Conservation (phyloP, 208 protist genomes). For the Trypanosoma cruzi region DNA sequence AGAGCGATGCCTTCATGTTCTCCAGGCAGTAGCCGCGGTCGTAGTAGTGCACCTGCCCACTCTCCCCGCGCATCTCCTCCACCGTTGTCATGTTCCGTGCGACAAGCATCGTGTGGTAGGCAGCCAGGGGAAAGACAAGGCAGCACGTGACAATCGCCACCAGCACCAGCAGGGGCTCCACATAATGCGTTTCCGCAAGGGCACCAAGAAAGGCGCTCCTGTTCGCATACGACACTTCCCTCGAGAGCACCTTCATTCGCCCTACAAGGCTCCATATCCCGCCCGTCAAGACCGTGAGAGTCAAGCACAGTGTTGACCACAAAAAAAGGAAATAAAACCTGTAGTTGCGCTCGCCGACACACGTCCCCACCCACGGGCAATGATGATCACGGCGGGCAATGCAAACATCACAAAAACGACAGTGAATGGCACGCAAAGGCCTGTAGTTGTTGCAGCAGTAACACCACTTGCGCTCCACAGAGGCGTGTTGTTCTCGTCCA, state of each 20-base stretch:
- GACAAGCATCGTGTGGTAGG: slow-evolving; percentile 71
- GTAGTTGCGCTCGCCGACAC: slow-evolving; percentile 91
- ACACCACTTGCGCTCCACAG: slow-evolving; percentile 79
- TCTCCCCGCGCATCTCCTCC: slow-evolving; percentile 35
- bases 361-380: slow-evolving; percentile 92
- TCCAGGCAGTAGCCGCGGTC: slow-evolving; percentile 44
- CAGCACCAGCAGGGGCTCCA: slow-evolving; percentile 72
- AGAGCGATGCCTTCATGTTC: slow-evolving; percentile 46
- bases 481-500: slow-evolving; percentile 24
- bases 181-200: slow-evolving; percentile 56
- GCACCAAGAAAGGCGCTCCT: slow-evolving; percentile 36
- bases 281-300: slow-evolving; percentile 47
- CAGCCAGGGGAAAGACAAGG: slow-evolving; percentile 46
- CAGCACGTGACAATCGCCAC: slow-evolving; percentile 39
- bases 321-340: slow-evolving; percentile 68
- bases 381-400: slow-evolving; percentile 91
- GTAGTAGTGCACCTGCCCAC: slow-evolving; percentile 45
- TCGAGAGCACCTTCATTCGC: slow-evolving; percentile 1
- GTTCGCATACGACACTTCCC: slow-evolving; percentile 4
- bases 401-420: slow-evolving; percentile 88
- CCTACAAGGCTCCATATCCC: slow-evolving; percentile 45
- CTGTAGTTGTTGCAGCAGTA: slow-evolving; percentile 84
- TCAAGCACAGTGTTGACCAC: slow-evolving; percentile 46
- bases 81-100: slow-evolving; percentile 67
- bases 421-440: slow-evolving; percentile 82